A percentile compares a stretch with the other conserved stretches of the same genome.
Evolutionary conservation across 768 basidiomycete genomes (phyloP).

Genomic region (Pleurotus ostreatus): DNA sequence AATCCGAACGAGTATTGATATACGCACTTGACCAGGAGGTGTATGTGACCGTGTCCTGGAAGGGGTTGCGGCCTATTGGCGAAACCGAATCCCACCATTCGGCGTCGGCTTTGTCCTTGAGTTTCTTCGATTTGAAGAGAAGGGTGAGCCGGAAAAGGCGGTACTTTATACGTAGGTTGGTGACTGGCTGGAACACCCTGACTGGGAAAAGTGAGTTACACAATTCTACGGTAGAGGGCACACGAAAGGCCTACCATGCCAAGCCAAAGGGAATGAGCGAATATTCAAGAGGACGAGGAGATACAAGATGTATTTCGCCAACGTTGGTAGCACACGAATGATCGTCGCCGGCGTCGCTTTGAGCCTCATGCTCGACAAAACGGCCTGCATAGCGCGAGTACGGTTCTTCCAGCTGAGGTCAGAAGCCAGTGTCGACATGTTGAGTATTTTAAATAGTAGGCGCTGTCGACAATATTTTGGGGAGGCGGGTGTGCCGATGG

Average conservation of each 20-base stretch:
- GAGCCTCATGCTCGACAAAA: no score
- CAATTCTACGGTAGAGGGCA: not conserved
- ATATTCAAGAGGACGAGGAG: constrained; percentile 54
- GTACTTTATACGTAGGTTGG: constrained; percentile 28
- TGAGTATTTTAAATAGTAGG: no score
- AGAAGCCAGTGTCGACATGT: no score
- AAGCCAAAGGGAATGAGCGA: constrained; percentile 59
- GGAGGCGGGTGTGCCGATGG: no score
- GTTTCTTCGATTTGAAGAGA: constrained; percentile 30
- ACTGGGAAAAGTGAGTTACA: constrained; percentile 20
- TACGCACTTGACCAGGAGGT: constrained; percentile 55
- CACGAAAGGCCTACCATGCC: constrained; percentile 47
- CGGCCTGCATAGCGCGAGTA: no score
- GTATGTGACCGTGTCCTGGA: constrained; percentile 37
- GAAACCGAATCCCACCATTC: constrained; percentile 45
- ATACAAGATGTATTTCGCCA: constrained; percentile 36
- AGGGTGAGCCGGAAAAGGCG: constrained; percentile 28
- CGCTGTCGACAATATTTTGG: no score
- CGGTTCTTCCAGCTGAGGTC: no score
- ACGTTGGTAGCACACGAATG: constrained; percentile 2
- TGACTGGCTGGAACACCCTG: constrained; percentile 49
- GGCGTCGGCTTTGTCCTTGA: constrained; percentile 28
- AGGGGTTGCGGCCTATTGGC: constrained; percentile 56
- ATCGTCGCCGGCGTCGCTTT: not conserved
- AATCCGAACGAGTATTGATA: not conserved